Percentiles rank a stretch among this genome's conserved stretches.
phyloP scores from a whole-genome alignment of 2,329 filamentous ascomycete genomes.

The Aureobasidium sp. region DNA sequence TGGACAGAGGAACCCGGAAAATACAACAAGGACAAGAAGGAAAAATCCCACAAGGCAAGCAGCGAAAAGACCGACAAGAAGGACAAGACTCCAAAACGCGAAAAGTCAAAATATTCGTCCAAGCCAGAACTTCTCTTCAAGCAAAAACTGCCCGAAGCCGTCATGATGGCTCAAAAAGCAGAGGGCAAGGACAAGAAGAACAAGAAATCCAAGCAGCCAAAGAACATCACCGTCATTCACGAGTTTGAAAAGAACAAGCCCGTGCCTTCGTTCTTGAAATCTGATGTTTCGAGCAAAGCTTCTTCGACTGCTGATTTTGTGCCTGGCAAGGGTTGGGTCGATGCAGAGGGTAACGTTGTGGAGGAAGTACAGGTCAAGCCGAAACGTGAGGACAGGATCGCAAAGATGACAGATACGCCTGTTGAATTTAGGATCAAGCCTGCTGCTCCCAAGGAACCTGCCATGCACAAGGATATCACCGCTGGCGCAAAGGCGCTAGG shows the following conservation, averaged over 20 bases:
- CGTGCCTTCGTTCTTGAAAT: slow-evolving; percentile 73
- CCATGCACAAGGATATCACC: slow-evolving; percentile 2
- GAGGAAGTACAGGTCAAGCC: slow-evolving; percentile 40
- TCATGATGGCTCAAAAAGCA: slow-evolving; percentile 35
- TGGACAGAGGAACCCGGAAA: slow-evolving; percentile 60
- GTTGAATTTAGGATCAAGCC: slow-evolving; percentile 14
- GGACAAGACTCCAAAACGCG: slow-evolving; percentile 52
- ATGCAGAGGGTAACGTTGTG: slow-evolving; percentile 68
- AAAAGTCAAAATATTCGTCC: slow-evolving; percentile 67
- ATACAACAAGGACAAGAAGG: slow-evolving; percentile 45
- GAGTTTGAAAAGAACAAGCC: slow-evolving; percentile 84
- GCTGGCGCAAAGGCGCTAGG: slow-evolving; percentile 16
- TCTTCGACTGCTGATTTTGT: slow-evolving; percentile 58
- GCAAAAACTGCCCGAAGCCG: slow-evolving; percentile 49
- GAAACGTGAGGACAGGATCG: slow-evolving; percentile 10
- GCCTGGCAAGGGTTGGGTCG: slow-evolving; percentile 83
- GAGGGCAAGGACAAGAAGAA: slow-evolving; percentile 53
- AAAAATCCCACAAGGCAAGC: slow-evolving; percentile 57
- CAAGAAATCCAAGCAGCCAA: slow-evolving; percentile 44
- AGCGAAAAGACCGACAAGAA: slow-evolving; percentile 73
- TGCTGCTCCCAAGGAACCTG: slow-evolving; percentile 18
- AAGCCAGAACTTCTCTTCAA: slow-evolving; percentile 82
- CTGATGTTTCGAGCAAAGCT: slow-evolving; percentile 37
- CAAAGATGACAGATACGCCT: slow-evolving; percentile 1
- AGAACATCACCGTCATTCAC: slow-evolving; percentile 62